Conservation (phyloP, 2,329 filamentous ascomycete species). For the Hypoxylon sp. region DNA sequence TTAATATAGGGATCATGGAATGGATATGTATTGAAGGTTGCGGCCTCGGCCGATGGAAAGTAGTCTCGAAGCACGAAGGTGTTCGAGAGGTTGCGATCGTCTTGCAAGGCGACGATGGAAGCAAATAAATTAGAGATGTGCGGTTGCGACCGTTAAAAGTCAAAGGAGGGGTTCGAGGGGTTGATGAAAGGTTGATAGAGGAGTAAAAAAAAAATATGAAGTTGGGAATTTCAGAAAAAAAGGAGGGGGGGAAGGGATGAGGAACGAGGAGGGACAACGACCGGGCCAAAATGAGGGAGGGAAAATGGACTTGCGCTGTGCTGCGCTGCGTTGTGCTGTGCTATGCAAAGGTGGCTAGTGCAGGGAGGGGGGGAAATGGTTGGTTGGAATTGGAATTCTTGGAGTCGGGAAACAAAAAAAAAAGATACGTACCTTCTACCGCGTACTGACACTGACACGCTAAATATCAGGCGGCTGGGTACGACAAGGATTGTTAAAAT, state of each 20-base stretch:
- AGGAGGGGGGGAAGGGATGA: conserved; percentile 45
- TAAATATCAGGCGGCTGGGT: conserved; percentile 31
- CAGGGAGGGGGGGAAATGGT: conserved; percentile 30
- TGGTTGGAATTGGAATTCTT: conserved; percentile 27
- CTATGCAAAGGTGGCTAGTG: conserved; percentile 36
- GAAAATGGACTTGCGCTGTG: conserved; percentile 39
- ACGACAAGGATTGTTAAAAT: conserved; percentile 27
- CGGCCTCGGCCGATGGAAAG: conserved; percentile 47
- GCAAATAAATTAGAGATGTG: conserved; percentile 37
- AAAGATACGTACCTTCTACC: conserved; percentile 16
- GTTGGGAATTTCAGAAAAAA: conserved; percentile 43
- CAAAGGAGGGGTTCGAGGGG: conserved; percentile 45
- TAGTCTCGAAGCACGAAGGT: conserved; percentile 44
- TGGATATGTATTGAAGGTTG: conserved; percentile 49
- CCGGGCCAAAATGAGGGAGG: conserved; percentile 41
- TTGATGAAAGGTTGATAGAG: conserved; percentile 36
- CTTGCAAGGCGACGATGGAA: conserved; percentile 43
- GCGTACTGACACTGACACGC: conserved; percentile 23
- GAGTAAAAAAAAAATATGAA: conserved; percentile 42
- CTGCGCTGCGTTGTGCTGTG: conserved; percentile 21
- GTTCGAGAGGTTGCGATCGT: conserved; percentile 46
- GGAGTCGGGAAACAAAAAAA: conserved; percentile 16
- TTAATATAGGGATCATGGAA: conserved; percentile 64
- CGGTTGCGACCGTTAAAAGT: conserved; percentile 35
- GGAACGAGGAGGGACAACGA: conserved; percentile 46